These are phyloP conservation scores for Fragaria nilgerrensis DNA, from an alignment of 306 rosid genomes.

Conservation along the genomic window DNA sequence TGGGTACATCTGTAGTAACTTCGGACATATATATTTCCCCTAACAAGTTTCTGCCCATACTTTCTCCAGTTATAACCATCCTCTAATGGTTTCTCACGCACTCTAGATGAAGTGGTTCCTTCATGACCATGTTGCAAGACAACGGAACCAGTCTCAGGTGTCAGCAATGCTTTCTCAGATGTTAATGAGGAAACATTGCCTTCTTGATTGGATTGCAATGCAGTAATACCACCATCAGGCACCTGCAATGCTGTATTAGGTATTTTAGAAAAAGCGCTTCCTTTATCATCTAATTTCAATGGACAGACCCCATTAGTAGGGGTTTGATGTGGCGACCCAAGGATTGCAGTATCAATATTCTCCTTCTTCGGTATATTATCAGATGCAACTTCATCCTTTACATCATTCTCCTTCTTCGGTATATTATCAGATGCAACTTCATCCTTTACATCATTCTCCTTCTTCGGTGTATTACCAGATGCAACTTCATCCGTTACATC, in stretches of 20 bases:
- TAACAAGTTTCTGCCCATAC: slow-evolving; percentile 88
- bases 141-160: slow-evolving; percentile 27
- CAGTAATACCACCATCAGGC: slow-evolving; percentile 36
- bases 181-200: slow-evolving; percentile 35
- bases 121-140: slow-evolving; percentile 42
- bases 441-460: slow-evolving; percentile 34
- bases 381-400: too few species aligned
- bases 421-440: slow-evolving; percentile 47
- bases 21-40: slow-evolving; percentile 67
- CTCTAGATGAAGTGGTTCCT: slow-evolving; percentile 39
- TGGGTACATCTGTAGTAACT: slow-evolving; percentile 87
- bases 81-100: slow-evolving; percentile 63
- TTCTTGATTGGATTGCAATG: slow-evolving; percentile 45
- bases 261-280: slow-evolving; percentile 17
- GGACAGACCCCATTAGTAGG: slow-evolving; percentile 28
- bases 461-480: slow-evolving; percentile 48
- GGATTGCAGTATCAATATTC: slow-evolving; percentile 28
- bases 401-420: slow-evolving; percentile 24
- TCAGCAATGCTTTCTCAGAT: slow-evolving; percentile 38
- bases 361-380: too few species aligned
- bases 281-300: slow-evolving; percentile 33
- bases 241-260: slow-evolving; percentile 29
- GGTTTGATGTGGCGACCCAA: slow-evolving; percentile 30
- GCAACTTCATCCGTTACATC: slow-evolving; percentile 39
- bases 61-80: slow-evolving; percentile 97